A percentile compares a stretch with the other conserved stretches of the same genome.
Conservation (phyloP, 192 early-diverging fungal genomes). For the Backusella parvicylindrica region DNA sequence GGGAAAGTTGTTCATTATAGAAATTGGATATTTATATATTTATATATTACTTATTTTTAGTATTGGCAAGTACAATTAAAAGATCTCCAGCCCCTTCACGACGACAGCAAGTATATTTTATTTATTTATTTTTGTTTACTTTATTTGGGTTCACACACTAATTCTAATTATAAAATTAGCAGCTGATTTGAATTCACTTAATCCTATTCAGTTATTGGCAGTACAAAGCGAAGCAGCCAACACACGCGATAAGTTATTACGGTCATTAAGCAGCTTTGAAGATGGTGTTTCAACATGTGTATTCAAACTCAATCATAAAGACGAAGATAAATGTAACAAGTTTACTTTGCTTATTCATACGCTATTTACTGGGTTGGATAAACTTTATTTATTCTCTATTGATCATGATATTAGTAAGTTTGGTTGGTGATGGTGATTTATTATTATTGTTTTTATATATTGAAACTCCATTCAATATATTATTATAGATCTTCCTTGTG, state of each 20-base stretch:
- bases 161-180: conserved; percentile 4
- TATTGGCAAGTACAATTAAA: conserved; percentile 10
- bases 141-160: not conserved
- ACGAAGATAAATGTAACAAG: not conserved
- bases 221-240: not conserved
- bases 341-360: not conserved
- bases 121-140: not conserved
- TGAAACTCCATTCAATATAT: not conserved
- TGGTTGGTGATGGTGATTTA: not conserved
- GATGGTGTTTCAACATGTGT: not conserved
- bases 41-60: conserved; percentile 9
- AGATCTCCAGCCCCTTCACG: conserved; percentile 1
- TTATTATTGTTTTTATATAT: not conserved
- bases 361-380: not conserved
- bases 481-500: conserved; percentile 8
- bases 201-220: not conserved
- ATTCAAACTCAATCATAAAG: not conserved
- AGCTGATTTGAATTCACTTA: not conserved
- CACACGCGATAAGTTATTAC: not conserved
- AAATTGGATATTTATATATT: not conserved
- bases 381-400: not conserved
- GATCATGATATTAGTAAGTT: not conserved
- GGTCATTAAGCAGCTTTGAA: not conserved
- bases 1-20: not conserved
- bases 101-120: not conserved